These are phyloP conservation scores for Blastomyces emzantsi DNA, from an alignment of 2,329 filamentous ascomycete genomes.

Conservation along the genomic window DNA sequence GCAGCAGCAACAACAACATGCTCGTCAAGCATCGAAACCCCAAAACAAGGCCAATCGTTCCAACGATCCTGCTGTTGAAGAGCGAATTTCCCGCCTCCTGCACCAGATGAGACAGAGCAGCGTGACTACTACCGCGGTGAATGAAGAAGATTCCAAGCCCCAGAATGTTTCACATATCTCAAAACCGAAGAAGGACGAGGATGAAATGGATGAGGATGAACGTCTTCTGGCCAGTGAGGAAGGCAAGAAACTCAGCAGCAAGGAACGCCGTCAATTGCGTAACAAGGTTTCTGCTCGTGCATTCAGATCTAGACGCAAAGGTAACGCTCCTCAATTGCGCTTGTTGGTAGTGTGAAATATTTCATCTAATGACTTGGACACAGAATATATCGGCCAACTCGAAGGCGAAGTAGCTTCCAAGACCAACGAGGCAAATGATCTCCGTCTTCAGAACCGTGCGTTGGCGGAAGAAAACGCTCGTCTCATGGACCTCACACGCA, in stretches of 20 bases:
- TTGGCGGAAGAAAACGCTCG: conserved; percentile 80
- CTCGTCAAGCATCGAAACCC: conserved; percentile 21
- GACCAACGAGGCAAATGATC: conserved; percentile 70
- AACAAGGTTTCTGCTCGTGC: conserved; percentile 98
- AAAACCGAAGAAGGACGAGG: conserved; percentile 81
- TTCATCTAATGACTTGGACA: conserved; percentile 31
- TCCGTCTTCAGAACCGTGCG: conserved; percentile 71
- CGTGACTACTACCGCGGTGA: conserved; percentile 38
- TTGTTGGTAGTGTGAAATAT: neutral
- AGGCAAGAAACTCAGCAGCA: conserved; percentile 98
- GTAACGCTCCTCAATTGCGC: conserved; percentile 45
- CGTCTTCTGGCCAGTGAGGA: conserved; percentile 89
- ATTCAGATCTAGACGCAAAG: conserved; percentile 96
- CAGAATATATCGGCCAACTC: conserved; percentile 94
- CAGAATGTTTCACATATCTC: conserved; percentile 55
- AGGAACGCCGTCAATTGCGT: conserved; percentile 90
- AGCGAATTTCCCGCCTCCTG: conserved; percentile 86
- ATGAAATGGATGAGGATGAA: conserved; percentile 99
- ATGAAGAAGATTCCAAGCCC: conserved; percentile 37
- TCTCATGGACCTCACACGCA: conserved; percentile 66
- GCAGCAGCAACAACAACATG: conserved; percentile 20
- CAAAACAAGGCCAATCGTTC: conserved; percentile 27
- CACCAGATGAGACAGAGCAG: conserved; percentile 82
- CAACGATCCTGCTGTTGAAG: conserved; percentile 67
- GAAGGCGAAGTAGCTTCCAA: conserved; percentile 81